Evolutionary conservation across 352 stramenopile species (phyloP).

Genomic region (Pythium guiyangense): DNA sequence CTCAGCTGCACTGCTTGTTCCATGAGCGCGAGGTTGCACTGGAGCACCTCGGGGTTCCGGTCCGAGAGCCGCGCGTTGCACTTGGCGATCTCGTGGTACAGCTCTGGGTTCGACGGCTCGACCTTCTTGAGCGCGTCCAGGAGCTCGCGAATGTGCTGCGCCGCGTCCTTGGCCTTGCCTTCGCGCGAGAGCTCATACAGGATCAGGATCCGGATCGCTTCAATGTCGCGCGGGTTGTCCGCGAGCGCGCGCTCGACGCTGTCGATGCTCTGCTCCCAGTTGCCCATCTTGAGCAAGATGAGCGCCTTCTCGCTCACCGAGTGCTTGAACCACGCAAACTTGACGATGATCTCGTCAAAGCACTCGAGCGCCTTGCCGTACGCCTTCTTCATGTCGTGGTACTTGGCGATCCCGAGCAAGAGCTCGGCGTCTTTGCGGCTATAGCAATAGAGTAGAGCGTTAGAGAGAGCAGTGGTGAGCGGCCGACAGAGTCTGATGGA

Average conservation of each 20-base stretch:
- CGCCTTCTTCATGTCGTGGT: slow-evolving; percentile 69
- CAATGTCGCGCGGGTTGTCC: slow-evolving; percentile 65
- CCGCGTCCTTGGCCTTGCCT: slow-evolving; percentile 46
- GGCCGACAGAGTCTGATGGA: background rate
- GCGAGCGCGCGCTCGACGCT: slow-evolving; percentile 63
- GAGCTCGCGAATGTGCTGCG: slow-evolving; percentile 52
- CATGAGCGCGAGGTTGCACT: slow-evolving; percentile 64
- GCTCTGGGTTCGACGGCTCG: slow-evolving; percentile 62
- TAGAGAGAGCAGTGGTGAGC: background rate
- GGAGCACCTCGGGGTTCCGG: slow-evolving; percentile 57
- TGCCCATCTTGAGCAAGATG: slow-evolving; percentile 78
- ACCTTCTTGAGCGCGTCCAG: slow-evolving; percentile 62
- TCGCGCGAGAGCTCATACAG: slow-evolving; percentile 66
- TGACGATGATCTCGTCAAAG: slow-evolving; percentile 74
- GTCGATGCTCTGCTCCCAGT: slow-evolving; percentile 84
- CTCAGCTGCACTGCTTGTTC: slow-evolving; percentile 64
- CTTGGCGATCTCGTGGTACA: slow-evolving; percentile 60
- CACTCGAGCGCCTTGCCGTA: slow-evolving; percentile 58
- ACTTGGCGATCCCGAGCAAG: slow-evolving; percentile 68
- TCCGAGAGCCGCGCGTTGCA: slow-evolving; percentile 65
- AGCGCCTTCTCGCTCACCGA: slow-evolving; percentile 78
- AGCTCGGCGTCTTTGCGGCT: slow-evolving; percentile 70
- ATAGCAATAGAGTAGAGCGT: too few relatives aligned
- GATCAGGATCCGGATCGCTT: slow-evolving; percentile 62
- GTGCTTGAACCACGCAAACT: slow-evolving; percentile 81